These are phyloP conservation scores for Tylopilus sp. DNA, from an alignment of 768 basidiomycete species.

Conservation along the genomic window DNA sequence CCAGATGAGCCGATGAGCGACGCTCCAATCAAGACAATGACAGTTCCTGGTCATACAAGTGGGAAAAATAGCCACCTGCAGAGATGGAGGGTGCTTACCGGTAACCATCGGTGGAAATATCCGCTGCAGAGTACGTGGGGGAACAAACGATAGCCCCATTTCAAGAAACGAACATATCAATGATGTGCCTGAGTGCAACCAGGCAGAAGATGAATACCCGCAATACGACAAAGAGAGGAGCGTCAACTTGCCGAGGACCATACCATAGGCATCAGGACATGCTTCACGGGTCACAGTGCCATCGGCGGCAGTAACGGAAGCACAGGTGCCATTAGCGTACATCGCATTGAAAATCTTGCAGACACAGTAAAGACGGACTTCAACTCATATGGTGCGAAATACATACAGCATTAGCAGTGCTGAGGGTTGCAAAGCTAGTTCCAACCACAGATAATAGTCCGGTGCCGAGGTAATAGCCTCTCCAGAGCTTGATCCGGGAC, in stretches of 20 bases:
- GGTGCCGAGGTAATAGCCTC: conserved; percentile 70
- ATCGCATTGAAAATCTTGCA: conserved; percentile 67
- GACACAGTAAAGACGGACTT: neutral
- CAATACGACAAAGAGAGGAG: neutral
- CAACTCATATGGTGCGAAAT: neutral
- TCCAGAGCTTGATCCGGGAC: conserved; percentile 60
- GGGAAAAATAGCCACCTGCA: neutral
- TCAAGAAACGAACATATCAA: conserved; percentile 77
- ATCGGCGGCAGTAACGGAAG: conserved; percentile 50
- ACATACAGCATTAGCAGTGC: conserved; percentile 64
- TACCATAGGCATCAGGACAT: conserved; percentile 82
- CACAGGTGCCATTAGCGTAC: conserved; percentile 78
- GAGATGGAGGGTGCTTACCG: conserved; percentile 31
- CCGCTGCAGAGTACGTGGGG: conserved; percentile 54
- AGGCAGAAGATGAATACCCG: neutral
- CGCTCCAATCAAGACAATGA: conserved; percentile 77
- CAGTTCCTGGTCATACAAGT: conserved; percentile 47
- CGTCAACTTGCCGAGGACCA: conserved; percentile 53
- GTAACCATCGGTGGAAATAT: conserved; percentile 83
- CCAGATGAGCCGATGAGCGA: conserved; percentile 74
- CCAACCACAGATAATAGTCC: conserved; percentile 81
- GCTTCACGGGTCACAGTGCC: conserved; percentile 56
- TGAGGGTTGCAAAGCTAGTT: conserved; percentile 75
- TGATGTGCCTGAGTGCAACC: conserved; percentile 52
- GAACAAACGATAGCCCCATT: conserved; percentile 76